Base-by-base conservation (phyloP, 2,329 filamentous ascomycete genomes). In the Xylaria sp. region DNA sequence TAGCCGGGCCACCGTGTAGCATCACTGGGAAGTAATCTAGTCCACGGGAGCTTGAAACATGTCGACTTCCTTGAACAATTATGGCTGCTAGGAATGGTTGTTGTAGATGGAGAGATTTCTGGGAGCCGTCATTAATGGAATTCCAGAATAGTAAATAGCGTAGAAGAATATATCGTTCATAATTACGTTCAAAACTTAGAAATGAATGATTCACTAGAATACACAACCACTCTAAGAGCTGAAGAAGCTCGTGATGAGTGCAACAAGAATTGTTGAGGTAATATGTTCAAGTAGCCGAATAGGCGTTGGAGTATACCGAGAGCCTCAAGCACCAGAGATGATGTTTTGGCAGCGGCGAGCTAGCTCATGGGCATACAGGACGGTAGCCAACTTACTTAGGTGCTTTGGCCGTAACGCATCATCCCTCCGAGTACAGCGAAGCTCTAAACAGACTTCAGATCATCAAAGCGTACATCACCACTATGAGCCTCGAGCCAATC, bases 371-470 rank as follows among this genome's bases (percentile, higher is more conserved):
- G 65, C 61, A 13, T 65, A 70, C 13, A 73, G 48, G 18, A 73
- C 61, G 44, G 72, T 72, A 6, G 73, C 70, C 28, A 74, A 39
- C 58, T 75, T 75, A 48, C 67, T 3, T 28, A 28, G 28, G 28
- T 28, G 28, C 2, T 70, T n/a, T 72, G 69, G 20, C 66, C 69
- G 37, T 75, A 73, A 1, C 65, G 56, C 25, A 57, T n/a, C 50
- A 61, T 60, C 51, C 52, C 65, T 31, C 44, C 62, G 20, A 56
- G 37, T 4, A 69, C 20, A 1, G 64, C 52, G n/a, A 56, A 48
- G 15, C 48, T 58, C 25, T 72, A 48, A n/a, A 34, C 34, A 23
- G 63, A 63, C 41, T 48, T 56, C n/a, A 73, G 48, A 3, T 39
- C 20, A 28, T 67, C 66, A 39, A 70, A 70, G 15, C 46, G 9